phyloP scores from a whole-genome alignment of 495 filamentous ascomycete genomes.

The Penicillium cinerascens region DNA sequence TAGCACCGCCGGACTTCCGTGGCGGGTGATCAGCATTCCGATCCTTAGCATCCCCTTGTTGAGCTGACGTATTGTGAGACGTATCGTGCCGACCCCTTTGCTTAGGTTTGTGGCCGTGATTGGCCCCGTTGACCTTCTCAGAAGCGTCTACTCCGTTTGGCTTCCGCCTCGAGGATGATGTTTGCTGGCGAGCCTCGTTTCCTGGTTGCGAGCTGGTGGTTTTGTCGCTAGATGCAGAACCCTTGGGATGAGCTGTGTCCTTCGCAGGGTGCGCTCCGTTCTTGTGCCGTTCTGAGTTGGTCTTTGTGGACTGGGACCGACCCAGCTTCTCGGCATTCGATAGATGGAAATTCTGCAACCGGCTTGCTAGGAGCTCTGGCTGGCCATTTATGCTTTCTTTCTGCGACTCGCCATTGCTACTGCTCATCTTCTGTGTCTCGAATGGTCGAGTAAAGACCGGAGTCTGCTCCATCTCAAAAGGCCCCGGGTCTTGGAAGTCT shows the following conservation, averaged over 20 bases:
- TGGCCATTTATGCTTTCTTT: slow-evolving; percentile 18
- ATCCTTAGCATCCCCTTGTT: slow-evolving; percentile 26
- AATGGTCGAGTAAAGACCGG: slow-evolving; percentile 25
- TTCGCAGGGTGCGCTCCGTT: slow-evolving; percentile 22
- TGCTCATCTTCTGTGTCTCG: slow-evolving; percentile 22
- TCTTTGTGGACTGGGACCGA: slow-evolving; percentile 23
- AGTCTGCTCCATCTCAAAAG: slow-evolving; percentile 36
- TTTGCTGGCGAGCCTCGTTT: slow-evolving; percentile 24
- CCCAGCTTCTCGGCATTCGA: slow-evolving; percentile 35
- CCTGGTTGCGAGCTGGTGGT: not conserved
- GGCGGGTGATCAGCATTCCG: slow-evolving; percentile 26
- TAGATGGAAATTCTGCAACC: slow-evolving; percentile 38
- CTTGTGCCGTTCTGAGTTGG: slow-evolving; percentile 30
- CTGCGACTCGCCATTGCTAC: slow-evolving; percentile 13
- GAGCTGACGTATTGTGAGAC: slow-evolving; percentile 13
- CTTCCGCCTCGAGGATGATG: slow-evolving; percentile 27
- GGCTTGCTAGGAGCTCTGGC: slow-evolving; percentile 34
- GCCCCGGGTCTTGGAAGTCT: slow-evolving; percentile 36
- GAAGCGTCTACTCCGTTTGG: slow-evolving; percentile 30
- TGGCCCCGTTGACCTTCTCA: slow-evolving; percentile 38
- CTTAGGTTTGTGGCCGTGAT: slow-evolving; percentile 28
- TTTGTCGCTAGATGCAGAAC: slow-evolving; percentile 33
- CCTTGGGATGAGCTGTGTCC: slow-evolving; percentile 31
- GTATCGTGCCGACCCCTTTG: slow-evolving; percentile 33
- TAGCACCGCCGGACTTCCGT: slow-evolving; percentile 35